Base-by-base conservation (phyloP, 768 basidiomycete species). In the Mrakia gelida region DNA sequence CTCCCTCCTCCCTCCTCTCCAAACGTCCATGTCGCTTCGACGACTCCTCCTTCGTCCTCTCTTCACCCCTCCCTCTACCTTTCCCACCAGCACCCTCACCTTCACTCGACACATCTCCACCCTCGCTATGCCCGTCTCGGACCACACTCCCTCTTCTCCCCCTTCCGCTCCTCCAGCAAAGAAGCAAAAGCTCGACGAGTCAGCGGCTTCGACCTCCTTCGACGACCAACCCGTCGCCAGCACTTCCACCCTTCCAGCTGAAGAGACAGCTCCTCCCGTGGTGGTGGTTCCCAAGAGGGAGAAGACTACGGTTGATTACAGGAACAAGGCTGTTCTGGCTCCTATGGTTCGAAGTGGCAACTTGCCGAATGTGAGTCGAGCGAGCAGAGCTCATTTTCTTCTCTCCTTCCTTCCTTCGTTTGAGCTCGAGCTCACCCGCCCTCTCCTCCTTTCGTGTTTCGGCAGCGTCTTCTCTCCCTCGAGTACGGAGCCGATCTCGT, bases 271-370 rank as follows among this genome's bases (percentile, higher is more conserved):
- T 28, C 62, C 62, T 28, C 38, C 28, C 34, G 15, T 68, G 9
- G 32, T 34, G 38, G 38, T 11, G 3, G 34, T 15, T 34, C 32
- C 67, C 7, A 52, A 16, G 49, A 52, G 49, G 10, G 34, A 28
- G 2, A 49, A 45, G 62, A 54, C 75, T 0, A 61, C 52, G 77
- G 52, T 87, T 4, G 84, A 93, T 80, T 99, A 94, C 86, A 91
- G 91, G 80, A 88, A 93, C 85, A 95, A 94, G 15, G 86, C 98
- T 43, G 91, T 97, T 82, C 88, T 99, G n/a, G 96, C 97, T 3
- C 97, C 97, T 1, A 99, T 99, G 97, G 97, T 99, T 73, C 89
- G 95, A 82, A 96, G 93, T 77, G 93, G 95, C 79, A 91, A 91
- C 80, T 85, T n/a, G 45, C 71, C 2, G 18, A 34, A 61, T 28